Evolutionary conservation across 2,329 filamentous ascomycete genomes (phyloP).

Genomic region (Bipolaris oryzae): DNA sequence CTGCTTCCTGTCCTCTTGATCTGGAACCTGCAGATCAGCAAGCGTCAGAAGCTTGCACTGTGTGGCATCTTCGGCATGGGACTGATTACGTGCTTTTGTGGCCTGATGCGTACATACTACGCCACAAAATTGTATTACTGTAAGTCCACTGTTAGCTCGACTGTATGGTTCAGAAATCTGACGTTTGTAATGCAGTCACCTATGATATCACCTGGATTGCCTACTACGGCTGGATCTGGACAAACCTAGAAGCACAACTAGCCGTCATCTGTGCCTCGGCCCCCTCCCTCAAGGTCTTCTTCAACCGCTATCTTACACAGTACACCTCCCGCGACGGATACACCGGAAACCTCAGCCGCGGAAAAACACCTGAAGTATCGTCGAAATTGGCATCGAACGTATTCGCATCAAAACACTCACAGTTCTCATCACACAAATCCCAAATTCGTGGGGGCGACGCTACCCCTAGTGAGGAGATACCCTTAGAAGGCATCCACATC

Average conservation of each 20-base stretch:
- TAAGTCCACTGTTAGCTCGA: slow-evolving; percentile 8
- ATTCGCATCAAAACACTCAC: not conserved
- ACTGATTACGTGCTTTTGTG: slow-evolving; percentile 47
- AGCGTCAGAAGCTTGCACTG: slow-evolving; percentile 52
- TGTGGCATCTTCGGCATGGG: slow-evolving; percentile 54
- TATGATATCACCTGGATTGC: slow-evolving; percentile 52
- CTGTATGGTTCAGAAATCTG: not conserved
- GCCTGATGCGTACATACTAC: slow-evolving; percentile 48
- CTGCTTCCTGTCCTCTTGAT: slow-evolving; percentile 53
- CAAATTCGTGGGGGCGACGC: not conserved
- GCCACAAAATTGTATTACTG: slow-evolving; percentile 40
- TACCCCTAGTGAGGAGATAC: slow-evolving; percentile 17
- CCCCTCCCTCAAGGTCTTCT: slow-evolving; percentile 53
- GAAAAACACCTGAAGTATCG: not conserved
- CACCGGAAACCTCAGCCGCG: slow-evolving; percentile 10
- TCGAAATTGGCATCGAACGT: not conserved
- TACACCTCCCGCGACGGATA: slow-evolving; percentile 18
- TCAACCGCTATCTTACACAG: slow-evolving; percentile 48
- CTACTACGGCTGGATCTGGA: slow-evolving; percentile 50
- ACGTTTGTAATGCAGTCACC: slow-evolving; percentile 21
- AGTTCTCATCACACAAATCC: not conserved
- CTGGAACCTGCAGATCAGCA: slow-evolving; percentile 52
- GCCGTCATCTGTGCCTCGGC: slow-evolving; percentile 52
- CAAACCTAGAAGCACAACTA: slow-evolving; percentile 50
- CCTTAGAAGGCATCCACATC: slow-evolving; percentile 30